Evolutionary conservation across 2,329 filamentous ascomycete genomes (phyloP).

Genomic region (Diaporthe humulicola): DNA sequence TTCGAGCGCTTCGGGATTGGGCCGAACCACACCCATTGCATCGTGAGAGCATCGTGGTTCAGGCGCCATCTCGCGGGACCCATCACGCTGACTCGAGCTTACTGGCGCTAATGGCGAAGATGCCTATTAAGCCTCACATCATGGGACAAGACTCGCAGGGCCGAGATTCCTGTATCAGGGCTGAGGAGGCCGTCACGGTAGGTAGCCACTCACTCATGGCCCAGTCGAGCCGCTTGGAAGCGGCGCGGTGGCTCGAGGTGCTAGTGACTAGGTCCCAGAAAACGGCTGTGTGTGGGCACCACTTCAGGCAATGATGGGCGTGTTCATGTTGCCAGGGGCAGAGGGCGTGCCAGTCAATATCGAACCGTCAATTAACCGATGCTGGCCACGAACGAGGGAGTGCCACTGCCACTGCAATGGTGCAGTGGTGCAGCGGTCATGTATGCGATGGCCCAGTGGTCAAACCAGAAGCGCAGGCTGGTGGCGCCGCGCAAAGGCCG

Average conservation of each 20-base stretch:
- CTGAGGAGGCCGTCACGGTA: background rate
- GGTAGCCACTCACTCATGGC: slow-evolving; percentile 3
- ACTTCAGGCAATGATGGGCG: slow-evolving; percentile 20
- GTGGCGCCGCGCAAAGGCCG: slow-evolving; percentile 11
- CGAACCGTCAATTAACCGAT: slow-evolving; percentile 32
- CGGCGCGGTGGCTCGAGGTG: slow-evolving; percentile 24
- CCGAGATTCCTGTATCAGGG: slow-evolving; percentile 33
- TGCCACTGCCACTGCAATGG: slow-evolving; percentile 8
- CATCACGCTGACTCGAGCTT: slow-evolving; percentile 18
- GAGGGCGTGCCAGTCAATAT: slow-evolving; percentile 34
- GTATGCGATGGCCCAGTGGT: slow-evolving; percentile 15
- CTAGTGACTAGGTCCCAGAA: slow-evolving; percentile 22
- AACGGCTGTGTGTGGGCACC: background rate
- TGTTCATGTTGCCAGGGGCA: slow-evolving; percentile 21
- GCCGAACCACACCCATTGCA: slow-evolving; percentile 17
- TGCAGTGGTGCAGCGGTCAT: slow-evolving; percentile 5
- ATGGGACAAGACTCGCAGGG: slow-evolving; percentile 37
- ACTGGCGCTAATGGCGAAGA: slow-evolving; percentile 28
- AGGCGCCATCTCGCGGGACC: slow-evolving; percentile 9
- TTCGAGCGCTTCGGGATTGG: slow-evolving; percentile 18
- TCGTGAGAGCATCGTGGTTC: slow-evolving; percentile 19
- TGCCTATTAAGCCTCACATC: slow-evolving; percentile 30
- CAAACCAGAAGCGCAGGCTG: slow-evolving; percentile 5
- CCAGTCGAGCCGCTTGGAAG: slow-evolving; percentile 27
- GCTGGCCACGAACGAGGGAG: slow-evolving; percentile 8